Evolutionary conservation across 208 protist species (phyloP).

Genomic region (Trichomonas tenax): DNA sequence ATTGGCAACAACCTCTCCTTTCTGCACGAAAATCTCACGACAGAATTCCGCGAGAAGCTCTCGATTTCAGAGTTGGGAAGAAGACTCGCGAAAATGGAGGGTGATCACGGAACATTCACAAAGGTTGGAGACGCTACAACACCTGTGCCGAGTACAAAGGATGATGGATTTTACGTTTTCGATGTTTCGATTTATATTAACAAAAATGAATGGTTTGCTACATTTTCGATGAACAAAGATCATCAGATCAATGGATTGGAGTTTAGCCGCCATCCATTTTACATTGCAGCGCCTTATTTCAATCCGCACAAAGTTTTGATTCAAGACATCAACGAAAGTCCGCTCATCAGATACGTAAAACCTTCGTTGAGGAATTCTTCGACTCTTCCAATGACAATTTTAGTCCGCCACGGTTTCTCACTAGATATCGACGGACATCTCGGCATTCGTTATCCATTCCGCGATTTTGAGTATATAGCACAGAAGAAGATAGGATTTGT

Average conservation of each 20-base stretch:
- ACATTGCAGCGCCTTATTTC: background rate
- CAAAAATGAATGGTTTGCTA: background rate
- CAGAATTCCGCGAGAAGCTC: background rate
- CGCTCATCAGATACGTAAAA: background rate
- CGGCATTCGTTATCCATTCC: background rate
- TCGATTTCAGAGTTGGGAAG: background rate
- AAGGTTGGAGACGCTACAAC: background rate
- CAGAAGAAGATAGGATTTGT: background rate
- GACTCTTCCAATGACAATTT: background rate
- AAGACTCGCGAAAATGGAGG: background rate
- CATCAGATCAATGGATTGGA: conserved; percentile 16
- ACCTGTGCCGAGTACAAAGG: background rate
- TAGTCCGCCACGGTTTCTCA: background rate
- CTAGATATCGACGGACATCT: conserved; percentile 7
- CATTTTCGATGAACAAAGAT: background rate
- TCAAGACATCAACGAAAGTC: background rate
- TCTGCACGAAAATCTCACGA: background rate
- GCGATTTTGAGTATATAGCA: background rate
- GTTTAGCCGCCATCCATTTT: background rate
- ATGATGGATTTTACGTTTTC: background rate
- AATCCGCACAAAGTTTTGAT: background rate
- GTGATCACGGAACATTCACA: background rate
- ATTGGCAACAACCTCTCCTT: background rate
- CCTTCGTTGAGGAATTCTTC: background rate
- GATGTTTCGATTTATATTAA: background rate